A percentile compares a stretch with the other conserved stretches of the same genome.
phyloP scores from a whole-genome alignment of 257 asterid genomes.

The Jacaranda mimosifolia region DNA sequence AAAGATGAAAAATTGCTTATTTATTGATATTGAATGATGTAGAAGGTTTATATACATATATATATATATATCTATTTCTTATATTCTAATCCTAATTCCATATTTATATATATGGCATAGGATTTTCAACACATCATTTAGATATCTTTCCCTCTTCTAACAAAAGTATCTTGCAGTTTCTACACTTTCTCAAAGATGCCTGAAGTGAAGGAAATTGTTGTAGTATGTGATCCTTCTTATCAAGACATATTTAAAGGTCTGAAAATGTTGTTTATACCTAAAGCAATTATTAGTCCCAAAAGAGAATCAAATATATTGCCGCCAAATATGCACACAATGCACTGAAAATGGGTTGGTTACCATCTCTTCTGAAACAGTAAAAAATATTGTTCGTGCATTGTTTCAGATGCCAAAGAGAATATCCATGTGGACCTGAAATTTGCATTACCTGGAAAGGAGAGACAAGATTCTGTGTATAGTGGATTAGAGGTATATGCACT shows the following conservation, averaged over 20 bases:
- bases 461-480: conserved; percentile 97
- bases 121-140: no score
- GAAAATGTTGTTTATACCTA: conserved; percentile 36
- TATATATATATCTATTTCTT: no score
- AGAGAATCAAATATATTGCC: conserved; percentile 2
- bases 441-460: conserved; percentile 98
- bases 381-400: conserved; percentile 17
- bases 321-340: background rate
- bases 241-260: conserved; percentile 94
- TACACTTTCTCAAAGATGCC: conserved; percentile 86
- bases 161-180: conserved; percentile 69
- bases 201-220: conserved; percentile 95
- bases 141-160: background rate
- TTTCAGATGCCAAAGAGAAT: conserved; percentile 66
- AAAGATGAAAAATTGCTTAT: no score
- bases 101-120: no score
- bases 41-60: no score
- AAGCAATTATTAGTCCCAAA: background rate
- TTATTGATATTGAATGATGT: no score
- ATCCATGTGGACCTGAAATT: conserved; percentile 74
- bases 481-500: conserved; percentile 73
- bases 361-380: conserved; percentile 16
- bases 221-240: conserved; percentile 98
- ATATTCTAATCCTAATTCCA: no score
- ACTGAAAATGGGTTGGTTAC: conserved; percentile 9